Evolutionary conservation across 2,329 filamentous ascomycete species (phyloP).

Genomic region (Claviceps pazoutovae): DNA sequence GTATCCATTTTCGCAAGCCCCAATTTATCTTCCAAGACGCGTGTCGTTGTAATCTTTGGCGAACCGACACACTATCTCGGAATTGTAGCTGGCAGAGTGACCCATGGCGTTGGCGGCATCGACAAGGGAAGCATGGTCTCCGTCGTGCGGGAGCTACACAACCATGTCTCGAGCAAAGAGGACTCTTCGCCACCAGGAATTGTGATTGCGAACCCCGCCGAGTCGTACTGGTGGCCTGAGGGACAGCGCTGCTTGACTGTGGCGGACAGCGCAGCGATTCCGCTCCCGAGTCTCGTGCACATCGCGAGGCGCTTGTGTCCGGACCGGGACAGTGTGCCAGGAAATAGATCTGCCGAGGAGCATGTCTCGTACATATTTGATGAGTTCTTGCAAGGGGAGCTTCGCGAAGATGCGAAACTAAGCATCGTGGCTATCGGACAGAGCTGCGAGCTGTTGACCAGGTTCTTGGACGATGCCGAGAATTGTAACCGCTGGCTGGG

Average conservation of each 20-base stretch:
- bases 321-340: slow-evolving; percentile 45
- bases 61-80: slow-evolving; percentile 60
- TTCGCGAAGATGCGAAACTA: slow-evolving; percentile 37
- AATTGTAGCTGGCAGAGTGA: slow-evolving; percentile 55
- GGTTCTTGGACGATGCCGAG: slow-evolving; percentile 42
- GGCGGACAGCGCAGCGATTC: slow-evolving; percentile 40
- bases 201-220: slow-evolving; percentile 64
- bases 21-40: neutral
- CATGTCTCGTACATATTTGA: slow-evolving; percentile 59
- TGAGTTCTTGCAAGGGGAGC: slow-evolving; percentile 38
- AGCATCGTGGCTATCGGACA: slow-evolving; percentile 61
- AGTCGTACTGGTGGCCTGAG: slow-evolving; percentile 62
- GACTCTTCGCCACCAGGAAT: slow-evolving; percentile 39
- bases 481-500: slow-evolving; percentile 32
- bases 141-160: slow-evolving; percentile 36
- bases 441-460: slow-evolving; percentile 42
- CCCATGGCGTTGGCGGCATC: slow-evolving; percentile 51
- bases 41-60: slow-evolving; percentile 62
- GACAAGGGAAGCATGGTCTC: slow-evolving; percentile 56
- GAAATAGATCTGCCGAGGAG: slow-evolving; percentile 39
- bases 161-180: slow-evolving; percentile 19
- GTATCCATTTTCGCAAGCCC: slow-evolving; percentile 46
- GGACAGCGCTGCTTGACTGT: slow-evolving; percentile 45
- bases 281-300: slow-evolving; percentile 50
- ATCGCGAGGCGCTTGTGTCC: slow-evolving; percentile 35